Base-by-base conservation (phyloP, 2,329 filamentous ascomycete genomes). In the Raffaelea arxii region DNA sequence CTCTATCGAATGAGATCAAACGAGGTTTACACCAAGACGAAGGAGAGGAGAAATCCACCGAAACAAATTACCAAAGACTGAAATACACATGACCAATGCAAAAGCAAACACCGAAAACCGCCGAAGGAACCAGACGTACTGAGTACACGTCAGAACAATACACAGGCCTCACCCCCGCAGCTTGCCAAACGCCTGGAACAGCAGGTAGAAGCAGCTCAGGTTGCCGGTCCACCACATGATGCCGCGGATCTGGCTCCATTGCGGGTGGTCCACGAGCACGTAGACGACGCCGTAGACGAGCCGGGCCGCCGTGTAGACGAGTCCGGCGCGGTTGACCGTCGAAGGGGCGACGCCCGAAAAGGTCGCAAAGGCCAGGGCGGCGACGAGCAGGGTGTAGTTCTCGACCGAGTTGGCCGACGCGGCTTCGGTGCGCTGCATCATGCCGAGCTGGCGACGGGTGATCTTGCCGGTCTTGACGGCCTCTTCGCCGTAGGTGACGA, bases 371-470 rank as follows among this genome's bases (percentile, higher is more conserved):
- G 65, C 41, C 49, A 71, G 56, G 4, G 62, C 62, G 0, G 54
- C 58, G 53, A 16, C 40, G 46, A 71, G 65, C 2, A 71, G 47
- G 1, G 63, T 51, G 46, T 59, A 68, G 46, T 66, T 61, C 48
- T 66, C 70, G 3, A 72, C 62, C 1, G 66, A 62, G 47, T 74
- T 74, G 14, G 66, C 65, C 50, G 68, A 65, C 18, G 68, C 69
- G 6, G 60, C 53, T 47, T 72, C 66, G 50, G 65, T 62, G 23
- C 70, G 65, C 43, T 61, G 62, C n/a, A 73, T 54, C 58, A 63
- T 66, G 4, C 65, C 57, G 18, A 73, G 59, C 49, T 68, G 64
- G 19, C 48, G 51, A 35, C 61, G 61, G 0, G 65, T 70, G 37
- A 74, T 58, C 51, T 70, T 70, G 2, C 67, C 67, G 3, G 65